These are phyloP conservation scores for Erigeron philadelphicus DNA, from an alignment of 140 eudicot species.

Conservation along the genomic window DNA sequence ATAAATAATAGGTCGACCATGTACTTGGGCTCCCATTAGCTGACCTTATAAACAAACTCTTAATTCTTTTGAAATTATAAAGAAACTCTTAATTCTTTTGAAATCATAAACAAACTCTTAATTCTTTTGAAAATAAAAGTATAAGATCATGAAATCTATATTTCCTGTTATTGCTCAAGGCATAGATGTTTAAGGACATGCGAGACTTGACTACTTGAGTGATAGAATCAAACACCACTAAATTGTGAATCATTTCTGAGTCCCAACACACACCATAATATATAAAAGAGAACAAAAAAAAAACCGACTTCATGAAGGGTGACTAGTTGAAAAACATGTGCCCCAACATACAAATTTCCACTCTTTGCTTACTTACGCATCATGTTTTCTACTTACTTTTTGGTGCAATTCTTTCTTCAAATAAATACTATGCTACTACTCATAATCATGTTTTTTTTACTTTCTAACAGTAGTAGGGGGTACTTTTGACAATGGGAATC, in stretches of 20 bases:
- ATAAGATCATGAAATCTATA: background rate
- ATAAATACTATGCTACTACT: constrained; percentile 17
- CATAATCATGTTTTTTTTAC: constrained; percentile 39
- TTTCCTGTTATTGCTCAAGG: background rate
- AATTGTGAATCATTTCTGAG: background rate
- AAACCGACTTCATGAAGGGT: constrained; percentile 2
- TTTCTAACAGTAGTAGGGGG: constrained; percentile 35
- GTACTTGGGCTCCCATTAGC: too few relatives aligned
- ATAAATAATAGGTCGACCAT: too few relatives aligned
- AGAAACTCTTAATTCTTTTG: too few relatives aligned
- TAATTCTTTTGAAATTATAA: too few relatives aligned
- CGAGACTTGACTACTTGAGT: background rate
- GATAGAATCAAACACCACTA: background rate
- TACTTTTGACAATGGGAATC: constrained; percentile 42
- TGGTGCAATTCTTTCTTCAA: constrained; percentile 24
- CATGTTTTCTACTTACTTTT: constrained; percentile 23
- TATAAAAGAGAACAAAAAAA: background rate
- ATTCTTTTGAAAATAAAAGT: too few relatives aligned
- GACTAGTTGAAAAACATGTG: constrained; percentile 20
- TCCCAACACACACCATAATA: constrained; percentile 6
- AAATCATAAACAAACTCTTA: too few relatives aligned
- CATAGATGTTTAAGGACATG: background rate
- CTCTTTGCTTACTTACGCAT: constrained; percentile 8
- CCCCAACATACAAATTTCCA: background rate
- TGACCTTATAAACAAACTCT: too few relatives aligned